A percentile compares a stretch with the other conserved stretches of the same genome.
These are phyloP conservation scores for Crithidia bombi DNA, from an alignment of 208 protist genomes.

Conservation along the genomic window DNA sequence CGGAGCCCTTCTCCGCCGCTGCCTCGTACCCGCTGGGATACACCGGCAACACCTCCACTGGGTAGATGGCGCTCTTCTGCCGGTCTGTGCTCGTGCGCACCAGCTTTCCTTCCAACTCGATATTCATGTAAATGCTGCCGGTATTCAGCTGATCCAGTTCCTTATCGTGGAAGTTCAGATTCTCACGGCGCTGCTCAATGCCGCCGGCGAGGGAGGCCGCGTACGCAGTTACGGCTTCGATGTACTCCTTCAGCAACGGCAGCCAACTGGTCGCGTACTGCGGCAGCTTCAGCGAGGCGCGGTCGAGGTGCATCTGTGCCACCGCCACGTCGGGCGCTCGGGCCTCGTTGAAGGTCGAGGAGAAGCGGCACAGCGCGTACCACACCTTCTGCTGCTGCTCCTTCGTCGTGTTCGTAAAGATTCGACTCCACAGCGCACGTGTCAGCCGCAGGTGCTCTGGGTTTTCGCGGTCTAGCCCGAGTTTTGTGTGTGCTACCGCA, in stretches of 20 bases:
- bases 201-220: conserved; percentile 41
- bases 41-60: conserved; percentile 76
- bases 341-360: conserved; percentile 50
- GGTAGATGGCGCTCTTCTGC: conserved; percentile 57
- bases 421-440: conserved; percentile 50
- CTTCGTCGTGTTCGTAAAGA: conserved; percentile 44
- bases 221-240: conserved; percentile 33
- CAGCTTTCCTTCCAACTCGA: conserved; percentile 49
- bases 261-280: conserved; percentile 23
- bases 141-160: conserved; percentile 63
- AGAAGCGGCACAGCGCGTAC: conserved; percentile 76
- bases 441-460: conserved; percentile 43
- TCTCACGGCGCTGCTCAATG: conserved; percentile 45
- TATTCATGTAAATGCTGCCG: conserved; percentile 52
- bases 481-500: conserved; percentile 57
- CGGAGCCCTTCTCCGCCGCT: conserved; percentile 31
- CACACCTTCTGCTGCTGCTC: conserved; percentile 70
- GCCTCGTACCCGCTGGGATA: conserved; percentile 59
- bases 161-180: conserved; percentile 63
- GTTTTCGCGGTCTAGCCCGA: conserved; percentile 57
- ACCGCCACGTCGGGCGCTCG: conserved; percentile 16
- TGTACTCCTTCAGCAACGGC: conserved; percentile 46
- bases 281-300: conserved; percentile 21
- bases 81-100: conserved; percentile 46
- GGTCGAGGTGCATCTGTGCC: conserved; percentile 31